A percentile compares a stretch with the other conserved stretches of the same genome.
Evolutionary conservation across 495 filamentous ascomycete genomes (phyloP).

Genomic region (Lasiosphaeria ovina): DNA sequence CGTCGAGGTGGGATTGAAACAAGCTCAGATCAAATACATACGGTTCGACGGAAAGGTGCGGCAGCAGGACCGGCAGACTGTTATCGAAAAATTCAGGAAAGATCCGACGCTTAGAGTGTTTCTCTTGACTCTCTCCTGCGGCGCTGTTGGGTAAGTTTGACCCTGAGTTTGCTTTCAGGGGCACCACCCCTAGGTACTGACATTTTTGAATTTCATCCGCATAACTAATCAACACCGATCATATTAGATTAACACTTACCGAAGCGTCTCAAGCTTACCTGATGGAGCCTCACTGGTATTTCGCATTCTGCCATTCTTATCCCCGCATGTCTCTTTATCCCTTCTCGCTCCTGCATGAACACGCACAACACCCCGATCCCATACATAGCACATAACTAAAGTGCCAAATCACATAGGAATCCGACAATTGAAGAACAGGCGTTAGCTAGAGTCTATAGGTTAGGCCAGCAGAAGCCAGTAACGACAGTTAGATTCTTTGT

Average conservation of each 20-base stretch:
- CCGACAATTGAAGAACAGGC: conserved; percentile 45
- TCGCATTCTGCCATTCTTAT: not conserved
- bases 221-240: conserved; percentile 2
- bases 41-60: conserved; percentile 46
- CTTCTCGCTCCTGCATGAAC: too few species aligned
- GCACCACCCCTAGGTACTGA: not conserved
- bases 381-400: not conserved
- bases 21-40: conserved; percentile 28
- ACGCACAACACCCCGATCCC: too few species aligned
- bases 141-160: conserved; percentile 38
- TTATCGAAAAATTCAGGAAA: conserved; percentile 33
- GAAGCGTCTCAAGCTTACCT: conserved; percentile 41
- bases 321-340: not conserved
- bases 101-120: conserved; percentile 34
- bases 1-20: conserved; percentile 33
- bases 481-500: conserved; percentile 37
- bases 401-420: conserved; percentile 26
- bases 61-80: conserved; percentile 32
- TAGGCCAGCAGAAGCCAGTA: conserved; percentile 37
- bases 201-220: not conserved
- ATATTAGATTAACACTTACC: conserved; percentile 35
- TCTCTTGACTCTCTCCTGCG: conserved; percentile 42
- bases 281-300: conserved; percentile 41
- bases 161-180: not conserved
- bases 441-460: conserved; percentile 36